phyloP scores from a whole-genome alignment of 306 rosid genomes.

The Adenanthera pavonina region DNA sequence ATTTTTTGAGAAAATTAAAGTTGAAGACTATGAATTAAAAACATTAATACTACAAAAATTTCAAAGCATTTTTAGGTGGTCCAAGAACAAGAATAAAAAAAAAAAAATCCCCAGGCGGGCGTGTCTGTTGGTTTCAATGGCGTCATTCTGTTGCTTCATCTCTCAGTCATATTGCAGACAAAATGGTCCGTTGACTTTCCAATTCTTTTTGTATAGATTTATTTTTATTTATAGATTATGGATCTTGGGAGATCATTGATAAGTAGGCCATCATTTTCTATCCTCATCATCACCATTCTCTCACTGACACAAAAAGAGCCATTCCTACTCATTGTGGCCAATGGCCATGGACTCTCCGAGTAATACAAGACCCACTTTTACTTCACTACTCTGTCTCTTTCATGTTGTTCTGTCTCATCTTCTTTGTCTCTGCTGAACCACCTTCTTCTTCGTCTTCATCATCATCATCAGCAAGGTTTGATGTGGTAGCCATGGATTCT shows the following conservation, averaged over 20 bases:
- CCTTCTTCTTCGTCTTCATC: too few species aligned
- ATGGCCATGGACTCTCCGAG: background rate
- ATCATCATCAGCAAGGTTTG: background rate
- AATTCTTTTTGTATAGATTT: background rate
- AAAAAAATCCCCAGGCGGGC: too few species aligned
- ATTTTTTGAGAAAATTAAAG: too few species aligned
- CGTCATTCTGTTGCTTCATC: background rate
- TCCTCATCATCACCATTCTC: background rate
- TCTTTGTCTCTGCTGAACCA: too few species aligned
- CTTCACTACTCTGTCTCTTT: background rate
- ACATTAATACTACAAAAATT: too few species aligned
- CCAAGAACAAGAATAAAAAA: too few species aligned
- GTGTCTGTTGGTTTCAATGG: too few species aligned
- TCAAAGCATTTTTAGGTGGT: too few species aligned
- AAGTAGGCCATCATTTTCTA: background rate
- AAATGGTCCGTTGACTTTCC: background rate
- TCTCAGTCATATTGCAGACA: background rate
- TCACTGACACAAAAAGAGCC: background rate
- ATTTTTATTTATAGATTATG: too few species aligned
- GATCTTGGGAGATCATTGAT: too few species aligned
- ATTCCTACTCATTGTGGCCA: background rate
- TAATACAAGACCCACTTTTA: background rate
- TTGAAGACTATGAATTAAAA: too few species aligned
- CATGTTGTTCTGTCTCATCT: too few species aligned
- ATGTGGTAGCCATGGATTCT: background rate